These are phyloP conservation scores for Neonectria magnoliae DNA, from an alignment of 2,329 filamentous ascomycete genomes.

Conservation along the genomic window DNA sequence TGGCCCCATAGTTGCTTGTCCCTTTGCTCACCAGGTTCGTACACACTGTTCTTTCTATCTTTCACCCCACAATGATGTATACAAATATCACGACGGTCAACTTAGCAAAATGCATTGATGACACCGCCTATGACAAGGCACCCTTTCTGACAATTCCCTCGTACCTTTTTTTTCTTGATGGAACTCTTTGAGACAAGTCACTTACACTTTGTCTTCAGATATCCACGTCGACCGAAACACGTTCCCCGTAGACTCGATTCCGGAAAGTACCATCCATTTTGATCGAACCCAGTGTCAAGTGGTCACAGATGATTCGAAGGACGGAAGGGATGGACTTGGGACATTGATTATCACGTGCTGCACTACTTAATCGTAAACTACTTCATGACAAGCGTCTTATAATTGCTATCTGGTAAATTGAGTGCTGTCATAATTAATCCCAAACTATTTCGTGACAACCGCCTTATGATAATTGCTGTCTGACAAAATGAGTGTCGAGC, in stretches of 20 bases:
- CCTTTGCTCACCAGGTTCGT: slow-evolving; percentile 41
- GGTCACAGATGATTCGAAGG: too few species aligned
- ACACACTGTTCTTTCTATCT: not conserved
- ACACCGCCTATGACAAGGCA: slow-evolving; percentile 60
- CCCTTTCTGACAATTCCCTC: slow-evolving; percentile 41
- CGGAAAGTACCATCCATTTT: too few species aligned
- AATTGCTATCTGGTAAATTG: not conserved
- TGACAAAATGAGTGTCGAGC: not conserved
- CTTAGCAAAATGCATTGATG: slow-evolving; percentile 59
- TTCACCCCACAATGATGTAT: slow-evolving; percentile 46
- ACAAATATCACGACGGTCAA: slow-evolving; percentile 60
- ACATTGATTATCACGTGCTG: too few species aligned
- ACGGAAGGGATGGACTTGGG: too few species aligned
- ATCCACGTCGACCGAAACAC: not conserved
- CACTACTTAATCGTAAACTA: too few species aligned
- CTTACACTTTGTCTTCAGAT: slow-evolving; percentile 17
- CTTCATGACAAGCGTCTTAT: not conserved
- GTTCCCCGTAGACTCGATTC: not conserved
- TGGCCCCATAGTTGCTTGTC: not conserved
- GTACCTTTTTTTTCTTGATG: slow-evolving; percentile 15
- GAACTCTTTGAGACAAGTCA: slow-evolving; percentile 15
- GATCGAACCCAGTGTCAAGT: not conserved
- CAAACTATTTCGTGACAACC: not conserved
- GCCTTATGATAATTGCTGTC: not conserved
- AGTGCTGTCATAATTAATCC: not conserved